Percentiles rank a stretch among this genome's conserved stretches.
Evolutionary conservation across 768 basidiomycete species (phyloP).

Genomic region (Sarcodon sp.): DNA sequence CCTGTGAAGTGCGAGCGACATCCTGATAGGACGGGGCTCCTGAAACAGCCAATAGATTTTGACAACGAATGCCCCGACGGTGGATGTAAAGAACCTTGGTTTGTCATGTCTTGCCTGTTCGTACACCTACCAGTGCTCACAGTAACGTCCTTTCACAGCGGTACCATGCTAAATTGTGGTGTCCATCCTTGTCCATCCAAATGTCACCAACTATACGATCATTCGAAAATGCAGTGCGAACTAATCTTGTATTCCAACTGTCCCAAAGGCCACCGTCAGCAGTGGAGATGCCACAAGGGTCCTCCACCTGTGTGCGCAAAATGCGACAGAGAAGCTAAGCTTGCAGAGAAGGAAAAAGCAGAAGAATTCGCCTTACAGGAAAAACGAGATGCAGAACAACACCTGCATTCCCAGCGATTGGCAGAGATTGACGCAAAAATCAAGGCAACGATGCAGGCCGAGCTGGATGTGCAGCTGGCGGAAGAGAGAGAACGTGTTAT

Average conservation of each 20-base stretch:
- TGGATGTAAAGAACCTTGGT: constrained; percentile 53
- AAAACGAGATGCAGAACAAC: constrained; percentile 30
- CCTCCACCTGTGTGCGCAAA: constrained; percentile 23
- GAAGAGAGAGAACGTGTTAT: constrained; percentile 22
- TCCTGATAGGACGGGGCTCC: constrained; percentile 21
- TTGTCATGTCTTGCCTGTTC: constrained; percentile 6
- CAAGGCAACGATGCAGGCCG: constrained; percentile 17
- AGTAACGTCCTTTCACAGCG: constrained; percentile 20
- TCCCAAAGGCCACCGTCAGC: constrained; percentile 26
- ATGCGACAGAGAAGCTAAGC: constrained; percentile 33
- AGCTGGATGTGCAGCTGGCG: constrained; percentile 23
- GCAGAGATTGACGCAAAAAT: constrained; percentile 30
- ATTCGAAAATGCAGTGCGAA: constrained; percentile 40
- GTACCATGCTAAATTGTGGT: constrained; percentile 32
- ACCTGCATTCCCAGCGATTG: constrained; percentile 27
- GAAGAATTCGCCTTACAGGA: constrained; percentile 28
- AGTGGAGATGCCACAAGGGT: constrained; percentile 30
- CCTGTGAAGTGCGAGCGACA: constrained; percentile 49
- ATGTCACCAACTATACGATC: constrained; percentile 44
- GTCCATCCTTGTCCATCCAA: constrained; percentile 43
- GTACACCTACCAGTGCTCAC: not conserved
- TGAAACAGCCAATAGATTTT: constrained; percentile 35
- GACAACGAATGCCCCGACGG: constrained; percentile 43
- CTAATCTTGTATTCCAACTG: constrained; percentile 26
- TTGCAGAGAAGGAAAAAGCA: constrained; percentile 26